These are phyloP conservation scores for Pseudoscleropodium purum DNA, from an alignment of 225 moss, liverwort and hornwort species.

Conservation along the genomic window DNA sequence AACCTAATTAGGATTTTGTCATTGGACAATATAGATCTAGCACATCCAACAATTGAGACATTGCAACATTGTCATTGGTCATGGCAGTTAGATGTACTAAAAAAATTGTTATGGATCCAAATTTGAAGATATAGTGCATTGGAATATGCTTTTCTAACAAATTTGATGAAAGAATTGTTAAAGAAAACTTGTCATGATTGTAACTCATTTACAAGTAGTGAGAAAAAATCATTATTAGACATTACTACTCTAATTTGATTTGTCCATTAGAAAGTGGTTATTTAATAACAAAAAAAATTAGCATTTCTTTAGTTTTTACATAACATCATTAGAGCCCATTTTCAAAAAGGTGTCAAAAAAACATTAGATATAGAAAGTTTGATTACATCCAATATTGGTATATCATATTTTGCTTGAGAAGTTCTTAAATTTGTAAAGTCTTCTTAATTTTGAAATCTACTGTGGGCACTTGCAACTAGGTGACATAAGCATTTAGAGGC, in stretches of 20 bases:
- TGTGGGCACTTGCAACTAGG: fast-evolving
- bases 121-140: background rate
- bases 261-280: background rate
- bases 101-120: background rate
- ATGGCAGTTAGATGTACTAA: fast-evolving
- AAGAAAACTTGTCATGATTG: background rate
- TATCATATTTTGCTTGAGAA: background rate
- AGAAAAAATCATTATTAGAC: fast-evolving
- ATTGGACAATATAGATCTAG: too few relatives aligned
- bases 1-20: too few relatives aligned
- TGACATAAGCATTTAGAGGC: background rate
- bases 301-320: background rate
- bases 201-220: background rate
- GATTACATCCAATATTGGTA: fast-evolving
- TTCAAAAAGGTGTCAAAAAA: background rate
- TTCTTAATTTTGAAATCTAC: background rate
- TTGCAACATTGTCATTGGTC: background rate
- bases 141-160: background rate
- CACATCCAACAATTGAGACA: background rate
- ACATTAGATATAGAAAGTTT: background rate
- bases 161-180: background rate
- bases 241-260: background rate
- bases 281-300: background rate
- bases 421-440: background rate
- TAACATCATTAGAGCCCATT: background rate